Evolutionary conservation across 2,329 filamentous ascomycete species (phyloP).

Genomic region (Kalmusia sp.): DNA sequence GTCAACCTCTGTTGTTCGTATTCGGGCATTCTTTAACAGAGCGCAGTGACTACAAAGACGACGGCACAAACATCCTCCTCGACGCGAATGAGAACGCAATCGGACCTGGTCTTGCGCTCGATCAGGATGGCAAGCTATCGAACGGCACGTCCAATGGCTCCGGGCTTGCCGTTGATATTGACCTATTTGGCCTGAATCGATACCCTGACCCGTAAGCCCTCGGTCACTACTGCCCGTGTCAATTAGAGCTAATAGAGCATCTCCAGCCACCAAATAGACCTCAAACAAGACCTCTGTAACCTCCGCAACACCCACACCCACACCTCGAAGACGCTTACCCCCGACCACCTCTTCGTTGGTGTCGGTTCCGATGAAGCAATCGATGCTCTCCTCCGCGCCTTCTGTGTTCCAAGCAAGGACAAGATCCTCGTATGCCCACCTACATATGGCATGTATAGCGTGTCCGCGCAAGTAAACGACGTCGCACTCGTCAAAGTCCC

Average conservation of each 20-base stretch:
- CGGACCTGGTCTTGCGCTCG: constrained; percentile 75
- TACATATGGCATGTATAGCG: constrained; percentile 98
- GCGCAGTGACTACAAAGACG: constrained; percentile 93
- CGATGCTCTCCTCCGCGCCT: constrained; percentile 90
- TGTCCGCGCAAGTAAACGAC: constrained; percentile 94
- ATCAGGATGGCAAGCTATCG: constrained; percentile 56
- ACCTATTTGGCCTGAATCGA: constrained; percentile 84
- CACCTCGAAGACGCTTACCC: constrained; percentile 74
- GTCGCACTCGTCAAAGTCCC: constrained; percentile 86
- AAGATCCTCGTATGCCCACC: constrained; percentile 94
- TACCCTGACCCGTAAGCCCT: constrained; percentile 81
- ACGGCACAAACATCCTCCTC: constrained; percentile 92
- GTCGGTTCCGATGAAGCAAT: constrained; percentile 98
- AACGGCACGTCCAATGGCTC: constrained; percentile 50
- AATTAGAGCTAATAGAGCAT: constrained; percentile 3
- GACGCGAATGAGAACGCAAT: constrained; percentile 99
- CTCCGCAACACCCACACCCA: constrained; percentile 86
- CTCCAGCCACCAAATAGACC: constrained; percentile 75
- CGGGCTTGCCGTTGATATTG: constrained; percentile 64
- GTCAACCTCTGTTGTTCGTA: constrained; percentile 30
- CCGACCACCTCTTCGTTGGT: constrained; percentile 90
- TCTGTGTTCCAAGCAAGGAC: constrained; percentile 86
- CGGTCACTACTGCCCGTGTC: background rate
- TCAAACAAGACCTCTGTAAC: constrained; percentile 87
- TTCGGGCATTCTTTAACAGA: constrained; percentile 20